phyloP scores from a whole-genome alignment of 1,284 basidiomycete genomes.

The Hemileccinum hortonii region DNA sequence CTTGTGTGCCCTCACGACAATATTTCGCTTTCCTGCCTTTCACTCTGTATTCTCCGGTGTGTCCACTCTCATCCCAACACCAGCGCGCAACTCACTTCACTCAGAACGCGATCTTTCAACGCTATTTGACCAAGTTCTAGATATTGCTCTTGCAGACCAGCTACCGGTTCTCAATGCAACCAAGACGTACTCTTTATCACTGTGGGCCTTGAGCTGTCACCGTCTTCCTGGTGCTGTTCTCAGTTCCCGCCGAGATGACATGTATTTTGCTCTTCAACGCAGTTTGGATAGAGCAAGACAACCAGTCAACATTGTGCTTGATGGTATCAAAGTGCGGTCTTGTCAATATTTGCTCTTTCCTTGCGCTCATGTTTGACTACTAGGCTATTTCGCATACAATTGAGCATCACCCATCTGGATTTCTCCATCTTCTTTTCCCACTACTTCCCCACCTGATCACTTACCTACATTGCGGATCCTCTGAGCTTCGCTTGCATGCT shows the following conservation, averaged over 20 bases:
- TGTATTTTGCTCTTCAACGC: slow-evolving; percentile 36
- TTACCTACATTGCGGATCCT: slow-evolving; percentile 34
- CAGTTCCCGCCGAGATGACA: slow-evolving; percentile 23
- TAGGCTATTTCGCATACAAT: slow-evolving; percentile 46
- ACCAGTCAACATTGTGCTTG: slow-evolving; percentile 18
- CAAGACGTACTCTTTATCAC: slow-evolving; percentile 47
- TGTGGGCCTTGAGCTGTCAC: slow-evolving; percentile 51
- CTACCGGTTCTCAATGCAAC: slow-evolving; percentile 42
- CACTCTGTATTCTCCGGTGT: slow-evolving; percentile 49
- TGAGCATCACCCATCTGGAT: slow-evolving; percentile 29
- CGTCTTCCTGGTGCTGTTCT: slow-evolving; percentile 44
- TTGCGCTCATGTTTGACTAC: slow-evolving; percentile 3
- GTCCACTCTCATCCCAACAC: slow-evolving; percentile 35
- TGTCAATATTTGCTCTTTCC: neutral
- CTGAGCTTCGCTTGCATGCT: slow-evolving; percentile 39
- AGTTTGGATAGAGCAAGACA: slow-evolving; percentile 27
- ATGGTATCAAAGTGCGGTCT: slow-evolving; percentile 45
- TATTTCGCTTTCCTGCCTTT: slow-evolving; percentile 46
- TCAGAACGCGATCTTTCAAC: slow-evolving; percentile 37
- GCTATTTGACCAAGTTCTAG: slow-evolving; percentile 42
- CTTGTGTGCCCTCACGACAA: slow-evolving; percentile 46
- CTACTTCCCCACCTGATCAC: slow-evolving; percentile 41
- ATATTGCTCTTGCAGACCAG: slow-evolving; percentile 31
- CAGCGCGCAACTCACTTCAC: slow-evolving; percentile 1
- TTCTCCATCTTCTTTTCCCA: slow-evolving; percentile 34